These are phyloP conservation scores for Chlamydomonas incerta DNA, from an alignment of 139 green algal species.

Conservation along the genomic window DNA sequence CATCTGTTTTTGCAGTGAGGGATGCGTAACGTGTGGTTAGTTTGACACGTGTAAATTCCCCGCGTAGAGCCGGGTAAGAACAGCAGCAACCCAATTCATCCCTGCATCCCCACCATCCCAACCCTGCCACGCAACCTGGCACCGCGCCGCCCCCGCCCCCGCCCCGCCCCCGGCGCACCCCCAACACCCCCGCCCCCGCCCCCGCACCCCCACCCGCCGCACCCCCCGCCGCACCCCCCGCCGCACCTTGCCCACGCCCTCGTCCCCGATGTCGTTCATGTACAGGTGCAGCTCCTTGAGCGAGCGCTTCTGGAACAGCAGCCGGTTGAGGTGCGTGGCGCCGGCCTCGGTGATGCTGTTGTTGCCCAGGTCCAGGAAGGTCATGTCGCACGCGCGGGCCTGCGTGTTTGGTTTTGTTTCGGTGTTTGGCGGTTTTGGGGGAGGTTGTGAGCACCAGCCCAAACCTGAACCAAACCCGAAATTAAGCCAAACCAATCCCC, in stretches of 20 bases:
- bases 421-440: neutral
- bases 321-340: conserved; percentile 74
- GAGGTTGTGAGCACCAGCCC: too few relatives aligned
- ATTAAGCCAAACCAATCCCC: too few relatives aligned
- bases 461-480: too few relatives aligned
- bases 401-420: conserved; percentile 40
- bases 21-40: too few relatives aligned
- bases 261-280: conserved; percentile 96
- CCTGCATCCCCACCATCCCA: too few relatives aligned
- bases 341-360: conserved; percentile 86
- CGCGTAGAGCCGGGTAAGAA: too few relatives aligned
- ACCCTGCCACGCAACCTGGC: too few relatives aligned
- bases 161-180: too few relatives aligned
- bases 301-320: conserved; percentile 71
- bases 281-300: conserved; percentile 93
- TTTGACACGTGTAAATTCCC: too few relatives aligned
- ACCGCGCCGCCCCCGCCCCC: too few relatives aligned
- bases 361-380: conserved; percentile 92
- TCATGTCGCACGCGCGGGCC: conserved; percentile 60
- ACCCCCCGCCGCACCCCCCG: neutral
- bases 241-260: conserved; percentile 77
- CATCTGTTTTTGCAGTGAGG: too few relatives aligned
- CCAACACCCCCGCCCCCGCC: neutral
- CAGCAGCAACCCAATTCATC: too few relatives aligned
- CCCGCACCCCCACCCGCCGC: neutral